Evolutionary conservation across 2,329 filamentous ascomycete genomes (phyloP).

Genomic region (Aspergillus pseudoviridinutans): DNA sequence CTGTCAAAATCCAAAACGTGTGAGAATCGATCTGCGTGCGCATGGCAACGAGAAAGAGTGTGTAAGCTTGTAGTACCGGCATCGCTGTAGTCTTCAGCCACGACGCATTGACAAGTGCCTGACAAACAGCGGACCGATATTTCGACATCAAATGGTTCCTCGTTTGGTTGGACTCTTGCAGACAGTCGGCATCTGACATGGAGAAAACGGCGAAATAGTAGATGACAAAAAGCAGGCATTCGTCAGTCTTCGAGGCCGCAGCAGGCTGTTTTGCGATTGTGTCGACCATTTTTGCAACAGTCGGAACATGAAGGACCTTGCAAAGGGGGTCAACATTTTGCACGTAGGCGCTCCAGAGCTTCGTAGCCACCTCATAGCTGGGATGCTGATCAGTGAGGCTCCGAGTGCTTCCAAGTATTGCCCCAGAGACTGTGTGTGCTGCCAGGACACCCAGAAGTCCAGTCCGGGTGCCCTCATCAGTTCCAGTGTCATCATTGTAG

Average conservation of each 20-base stretch:
- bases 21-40: constrained; percentile 41
- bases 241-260: constrained; percentile 24
- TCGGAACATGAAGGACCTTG: constrained; percentile 69
- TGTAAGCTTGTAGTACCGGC: constrained; percentile 13
- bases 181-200: constrained; percentile 12
- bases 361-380: constrained; percentile 47
- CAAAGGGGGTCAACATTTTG: constrained; percentile 71
- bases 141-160: constrained; percentile 1
- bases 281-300: constrained; percentile 61
- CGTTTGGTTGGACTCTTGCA: background rate
- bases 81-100: constrained; percentile 15
- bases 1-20: constrained; percentile 50
- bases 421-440: background rate
- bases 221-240: constrained; percentile 34
- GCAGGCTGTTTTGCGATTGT: constrained; percentile 49
- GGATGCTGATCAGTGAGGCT: constrained; percentile 27
- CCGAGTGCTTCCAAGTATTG: constrained; percentile 1
- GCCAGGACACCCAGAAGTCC: background rate
- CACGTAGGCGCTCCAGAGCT: constrained; percentile 70
- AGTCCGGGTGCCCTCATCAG: background rate
- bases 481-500: background rate
- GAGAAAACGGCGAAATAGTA: constrained; percentile 19
- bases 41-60: constrained; percentile 22
- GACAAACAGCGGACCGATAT: constrained; percentile 6
- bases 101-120: constrained; percentile 16